Base-by-base conservation (phyloP, 73 alveolate genomes). In the Halteria grandinella region DNA sequence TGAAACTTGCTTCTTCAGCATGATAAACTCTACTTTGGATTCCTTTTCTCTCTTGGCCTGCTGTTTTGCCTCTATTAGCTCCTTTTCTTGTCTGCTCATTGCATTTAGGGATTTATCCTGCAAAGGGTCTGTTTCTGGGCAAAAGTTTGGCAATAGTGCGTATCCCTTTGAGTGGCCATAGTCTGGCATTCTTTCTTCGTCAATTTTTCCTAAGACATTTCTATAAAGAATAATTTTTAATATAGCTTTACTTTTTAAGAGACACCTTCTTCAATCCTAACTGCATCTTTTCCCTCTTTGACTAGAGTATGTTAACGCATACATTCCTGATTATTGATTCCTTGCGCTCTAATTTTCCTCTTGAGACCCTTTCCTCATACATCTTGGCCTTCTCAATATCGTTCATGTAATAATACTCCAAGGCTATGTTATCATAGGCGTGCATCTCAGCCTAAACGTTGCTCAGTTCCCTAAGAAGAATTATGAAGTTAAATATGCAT, bases 341-440 rank as follows among this genome's bases (percentile, higher is more conserved):
- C 17, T 70, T 49, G 39, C 57, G 47, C 57, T 70, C 83, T 1
- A 70, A 8, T 49, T 70, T 70, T 15, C 83, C 83, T 49, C 83
- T 70, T 1, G 50, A 57, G 60, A 49, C 31, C 39, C 83, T 70
- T 17, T 70, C 83, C 24, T 70, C 15, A 49, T 70, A 70, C 29
- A 41, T 49, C 32, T 49, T 70, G 20, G 83, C 70, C 32, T 49
- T 45, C 18, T 70, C 83, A 2, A 70, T 8, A 39, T 70, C 83
- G 2, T 71, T 71, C 72, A 70, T 24, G 24, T 70, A 70, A 32
- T 31, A 70, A 49, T 70, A 70, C 57, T 70, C 83, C 60, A 48
- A 37, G 27, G 69, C 63, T 17, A 70, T 45, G 43, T 70, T 70
- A 32, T 70, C 83, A 49, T 70, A 73, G 14, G 85, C 85, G 34